Percentiles rank a stretch among this genome's conserved stretches.
These are phyloP conservation scores for Exophiala oligosperma DNA, from an alignment of 2,329 filamentous ascomycete genomes.

Conservation along the genomic window DNA sequence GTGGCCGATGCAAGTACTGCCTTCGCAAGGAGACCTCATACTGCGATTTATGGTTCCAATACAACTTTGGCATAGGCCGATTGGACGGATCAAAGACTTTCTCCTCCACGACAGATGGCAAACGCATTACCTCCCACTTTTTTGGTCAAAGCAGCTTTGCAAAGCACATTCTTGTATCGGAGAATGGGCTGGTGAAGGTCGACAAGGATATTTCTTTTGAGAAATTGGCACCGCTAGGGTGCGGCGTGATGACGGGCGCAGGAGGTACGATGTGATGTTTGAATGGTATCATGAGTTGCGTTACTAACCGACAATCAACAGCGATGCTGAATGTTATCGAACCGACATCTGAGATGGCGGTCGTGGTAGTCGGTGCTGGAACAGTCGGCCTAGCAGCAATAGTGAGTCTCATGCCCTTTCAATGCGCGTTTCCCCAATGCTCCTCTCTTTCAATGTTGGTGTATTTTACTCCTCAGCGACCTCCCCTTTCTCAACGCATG, in stretches of 20 bases:
- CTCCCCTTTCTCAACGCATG: no score
- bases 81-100: constrained; percentile 28
- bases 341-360: constrained; percentile 24
- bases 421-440: no score
- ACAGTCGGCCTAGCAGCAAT: constrained; percentile 36
- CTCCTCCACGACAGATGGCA: constrained; percentile 8
- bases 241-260: constrained; percentile 35
- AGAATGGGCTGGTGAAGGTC: constrained; percentile 29
- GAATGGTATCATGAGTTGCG: background rate
- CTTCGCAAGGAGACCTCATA: constrained; percentile 25
- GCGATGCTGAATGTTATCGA: constrained; percentile 29
- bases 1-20: constrained; percentile 29
- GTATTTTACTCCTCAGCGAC: no score
- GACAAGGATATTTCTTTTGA: constrained; percentile 25
- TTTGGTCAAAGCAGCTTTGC: constrained; percentile 36
- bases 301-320: constrained; percentile 5
- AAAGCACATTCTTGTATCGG: constrained; percentile 29
- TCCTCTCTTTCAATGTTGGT: no score
- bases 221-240: constrained; percentile 32
- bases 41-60: constrained; percentile 30
- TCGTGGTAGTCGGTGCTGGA: constrained; percentile 36
- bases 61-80: constrained; percentile 27
- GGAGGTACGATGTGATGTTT: constrained; percentile 24
- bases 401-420: no score
- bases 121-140: constrained; percentile 27